Base-by-base conservation (phyloP, 2,329 filamentous ascomycete genomes). In the Lasiodiplodia sp. region DNA sequence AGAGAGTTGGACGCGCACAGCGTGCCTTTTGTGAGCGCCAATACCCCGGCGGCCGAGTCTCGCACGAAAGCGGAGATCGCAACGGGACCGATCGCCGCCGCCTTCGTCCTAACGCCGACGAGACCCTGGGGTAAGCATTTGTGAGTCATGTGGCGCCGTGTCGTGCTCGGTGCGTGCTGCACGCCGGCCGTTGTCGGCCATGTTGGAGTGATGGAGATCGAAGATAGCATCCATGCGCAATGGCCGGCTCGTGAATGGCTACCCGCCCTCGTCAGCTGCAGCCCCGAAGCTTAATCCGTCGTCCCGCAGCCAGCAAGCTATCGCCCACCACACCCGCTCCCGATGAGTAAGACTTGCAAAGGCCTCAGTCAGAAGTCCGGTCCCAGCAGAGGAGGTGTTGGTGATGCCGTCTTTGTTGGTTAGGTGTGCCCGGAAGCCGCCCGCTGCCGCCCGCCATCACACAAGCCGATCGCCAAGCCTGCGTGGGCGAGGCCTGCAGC, bases 201-300 rank as follows among this genome's bases (percentile, higher is more conserved):
- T 44, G 56, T 28, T 60, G 38, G 56, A 60, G 4, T 21, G 28
- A 25, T 18, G 57, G 38, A 52, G 44, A 64, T 64, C 44, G 28
- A 38, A 37, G 6, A 16, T 6, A 5, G 14, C 18, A 18, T 25
- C 56, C 37, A 28, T 28, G 37, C 53, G 7, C 28, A 2, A 40
- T 40, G 23, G 18, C 31, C n/a, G 3, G 34, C n/a, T 44, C 23
- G 21, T n/a, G 23, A 58, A 58, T 58, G 56, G 56, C 37, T 21
- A 18, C 6, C 25, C 38, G 16, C 44, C 58, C 40, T 38, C 2
- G 31, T 62, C 57, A 37, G 44, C 58, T 38, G 47, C 60, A 64
- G 60, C 60, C 47, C 37, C n/a, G 60, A 53, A 64, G 60, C 60
- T 64, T 64, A 64, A 64, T 52, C 60, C 60, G 60, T 64, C 60